Percentiles rank a stretch among this genome's conserved stretches.
These are phyloP conservation scores for Lachancea sp. DNA, from an alignment of 805 yeast species.

Conservation along the genomic window DNA sequence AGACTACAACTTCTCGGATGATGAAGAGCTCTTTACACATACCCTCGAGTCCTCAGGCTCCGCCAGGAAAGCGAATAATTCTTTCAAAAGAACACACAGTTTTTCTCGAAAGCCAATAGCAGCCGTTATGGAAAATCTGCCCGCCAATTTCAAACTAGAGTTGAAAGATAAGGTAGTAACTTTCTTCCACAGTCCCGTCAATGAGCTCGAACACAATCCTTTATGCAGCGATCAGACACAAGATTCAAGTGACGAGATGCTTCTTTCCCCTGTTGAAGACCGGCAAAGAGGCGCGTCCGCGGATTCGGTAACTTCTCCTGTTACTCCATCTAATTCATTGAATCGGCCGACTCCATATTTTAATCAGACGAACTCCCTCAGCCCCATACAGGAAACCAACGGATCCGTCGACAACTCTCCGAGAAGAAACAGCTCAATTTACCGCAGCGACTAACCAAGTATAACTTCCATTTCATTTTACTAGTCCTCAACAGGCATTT, in stretches of 20 bases:
- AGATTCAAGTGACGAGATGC: slow-evolving; percentile 7
- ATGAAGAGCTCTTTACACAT: slow-evolving; percentile 11
- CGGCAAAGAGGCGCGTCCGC: background rate
- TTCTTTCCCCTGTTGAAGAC: slow-evolving; percentile 7
- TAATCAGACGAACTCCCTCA: slow-evolving; percentile 19
- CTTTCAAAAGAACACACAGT: slow-evolving; percentile 30
- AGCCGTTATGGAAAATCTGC: slow-evolving; percentile 25
- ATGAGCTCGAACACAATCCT: background rate
- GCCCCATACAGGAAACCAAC: slow-evolving; percentile 30
- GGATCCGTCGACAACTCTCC: slow-evolving; percentile 30
- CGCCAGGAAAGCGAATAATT: slow-evolving; percentile 1
- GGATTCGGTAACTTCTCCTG: slow-evolving; percentile 5
- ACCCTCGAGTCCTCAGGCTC: slow-evolving; percentile 1
- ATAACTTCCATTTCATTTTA: no score
- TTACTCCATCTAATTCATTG: slow-evolving; percentile 19
- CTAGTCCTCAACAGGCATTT: no score
- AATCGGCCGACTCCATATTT: slow-evolving; percentile 25
- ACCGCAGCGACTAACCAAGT: background rate
- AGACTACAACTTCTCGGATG: slow-evolving; percentile 33
- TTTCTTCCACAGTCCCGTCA: slow-evolving; percentile 25
- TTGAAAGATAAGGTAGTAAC: slow-evolving; percentile 37
- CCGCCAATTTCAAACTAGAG: slow-evolving; percentile 33
- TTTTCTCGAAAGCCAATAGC: slow-evolving; percentile 26
- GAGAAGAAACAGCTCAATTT: background rate
- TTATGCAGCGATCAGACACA: background rate